Conservation (phyloP, 2,329 filamentous ascomycete species). For the Verticillium tricorpus region DNA sequence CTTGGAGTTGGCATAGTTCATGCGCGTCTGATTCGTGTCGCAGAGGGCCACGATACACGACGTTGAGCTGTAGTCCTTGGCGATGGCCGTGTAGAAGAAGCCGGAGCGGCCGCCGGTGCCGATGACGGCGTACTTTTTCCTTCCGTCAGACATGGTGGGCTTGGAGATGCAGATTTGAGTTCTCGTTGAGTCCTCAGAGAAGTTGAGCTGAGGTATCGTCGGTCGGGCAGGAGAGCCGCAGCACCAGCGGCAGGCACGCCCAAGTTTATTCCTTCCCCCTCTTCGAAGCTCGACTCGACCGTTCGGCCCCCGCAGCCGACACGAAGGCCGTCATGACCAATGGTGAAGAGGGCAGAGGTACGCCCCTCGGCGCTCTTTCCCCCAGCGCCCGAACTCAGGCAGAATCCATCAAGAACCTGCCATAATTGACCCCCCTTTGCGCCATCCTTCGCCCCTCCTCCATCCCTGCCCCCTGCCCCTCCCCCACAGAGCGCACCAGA, state of each 20-base stretch:
- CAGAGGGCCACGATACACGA: slow-evolving; percentile 51
- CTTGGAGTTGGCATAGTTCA: slow-evolving; percentile 50
- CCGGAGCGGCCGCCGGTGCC: slow-evolving; percentile 55
- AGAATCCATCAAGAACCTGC: not conserved
- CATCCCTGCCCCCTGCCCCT: not conserved
- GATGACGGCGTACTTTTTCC: slow-evolving; percentile 44
- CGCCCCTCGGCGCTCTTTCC: not conserved
- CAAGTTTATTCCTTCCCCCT: not conserved
- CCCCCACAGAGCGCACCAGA: too few relatives aligned
- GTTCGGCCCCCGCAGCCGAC: not conserved
- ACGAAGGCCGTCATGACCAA: not conserved
- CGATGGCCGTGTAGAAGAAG: slow-evolving; percentile 58
- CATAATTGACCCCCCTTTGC: not conserved
- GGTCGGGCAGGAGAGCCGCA: not conserved
- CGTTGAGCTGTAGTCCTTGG: slow-evolving; percentile 43
- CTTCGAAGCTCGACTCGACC: not conserved
- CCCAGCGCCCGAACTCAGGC: not conserved
- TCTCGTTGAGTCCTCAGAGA: not conserved
- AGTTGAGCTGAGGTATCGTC: not conserved
- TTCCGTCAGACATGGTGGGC: not conserved
- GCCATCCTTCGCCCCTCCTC: too few relatives aligned
- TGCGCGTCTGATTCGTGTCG: slow-evolving; percentile 56
- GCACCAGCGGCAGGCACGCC: not conserved
- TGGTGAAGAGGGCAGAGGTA: not conserved
- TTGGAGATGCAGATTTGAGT: not conserved